These are phyloP conservation scores for Tylopilus intermedius DNA, from an alignment of 768 basidiomycete genomes.

Conservation along the genomic window DNA sequence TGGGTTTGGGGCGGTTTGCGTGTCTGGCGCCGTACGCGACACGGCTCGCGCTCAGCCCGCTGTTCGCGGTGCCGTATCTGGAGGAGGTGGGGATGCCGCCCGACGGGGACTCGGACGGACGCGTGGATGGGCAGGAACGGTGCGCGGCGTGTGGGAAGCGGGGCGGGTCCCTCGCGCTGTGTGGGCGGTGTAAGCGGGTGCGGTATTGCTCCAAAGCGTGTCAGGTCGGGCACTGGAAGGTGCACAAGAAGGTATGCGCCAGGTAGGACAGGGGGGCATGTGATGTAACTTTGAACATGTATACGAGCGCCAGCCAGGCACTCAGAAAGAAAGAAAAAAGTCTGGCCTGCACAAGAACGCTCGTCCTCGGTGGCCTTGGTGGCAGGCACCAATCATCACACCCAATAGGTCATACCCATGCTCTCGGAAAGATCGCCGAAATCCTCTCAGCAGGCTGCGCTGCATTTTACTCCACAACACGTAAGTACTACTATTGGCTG, in stretches of 20 bases:
- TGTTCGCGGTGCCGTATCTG: conserved; percentile 50
- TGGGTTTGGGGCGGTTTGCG: conserved; percentile 34
- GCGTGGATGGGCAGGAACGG: not conserved
- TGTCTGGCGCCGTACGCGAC: conserved; percentile 33
- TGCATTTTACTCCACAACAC: too few species aligned
- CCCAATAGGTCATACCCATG: too few species aligned
- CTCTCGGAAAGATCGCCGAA: too few species aligned
- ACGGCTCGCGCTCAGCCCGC: conserved; percentile 46
- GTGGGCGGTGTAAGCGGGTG: conserved; percentile 35
- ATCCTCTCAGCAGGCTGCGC: too few species aligned
- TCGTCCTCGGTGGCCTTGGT: too few species aligned
- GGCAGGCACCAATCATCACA: too few species aligned
- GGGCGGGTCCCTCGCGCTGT: conserved; percentile 26
- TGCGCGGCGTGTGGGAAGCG: conserved; percentile 23
- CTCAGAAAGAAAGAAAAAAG: too few species aligned
- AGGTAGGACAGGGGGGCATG: not conserved
- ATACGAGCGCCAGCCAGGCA: too few species aligned
- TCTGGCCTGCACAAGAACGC: too few species aligned
- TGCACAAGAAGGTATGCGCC: conserved; percentile 37
- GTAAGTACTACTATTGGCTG: too few species aligned
- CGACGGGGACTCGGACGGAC: not conserved
- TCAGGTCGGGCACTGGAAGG: conserved; percentile 45
- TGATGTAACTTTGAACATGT: too few species aligned
- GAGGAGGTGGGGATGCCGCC: conserved; percentile 32
- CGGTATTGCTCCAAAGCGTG: conserved; percentile 43